Evolutionary conservation across 805 yeast genomes (phyloP), one percentile per base, ranked within the genome.

Genomic region (Clavispora fructus): DNA sequence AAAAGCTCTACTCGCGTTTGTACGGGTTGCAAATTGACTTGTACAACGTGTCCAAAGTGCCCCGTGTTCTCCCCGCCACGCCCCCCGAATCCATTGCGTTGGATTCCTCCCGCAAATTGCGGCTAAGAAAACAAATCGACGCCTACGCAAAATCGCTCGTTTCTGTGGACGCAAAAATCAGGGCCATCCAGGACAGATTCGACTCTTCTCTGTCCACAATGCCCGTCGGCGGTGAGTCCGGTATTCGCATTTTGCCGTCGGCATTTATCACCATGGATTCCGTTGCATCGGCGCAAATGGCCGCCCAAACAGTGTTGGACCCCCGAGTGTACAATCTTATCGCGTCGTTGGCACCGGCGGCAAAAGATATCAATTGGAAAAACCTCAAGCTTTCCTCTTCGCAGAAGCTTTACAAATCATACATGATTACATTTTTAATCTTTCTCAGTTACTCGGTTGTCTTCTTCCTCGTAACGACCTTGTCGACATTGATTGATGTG

Each of bases 401-500:
- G 27, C 57, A 72, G 43, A 65, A 68, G 29, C 52, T 76, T 17
- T 26, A 63, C 40, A 68, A 68, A 52, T 64, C 74, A 7, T 69
- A 74, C 55, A 39, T 67, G 35, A 64, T 74, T 12, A 74, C 79
- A 2, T 53, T 67, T 31, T 43, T 76, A 2, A 78, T 78, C 39
- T 65, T 77, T 23, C 60, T 76, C 26, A 73, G 78, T 55, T 76
- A 79, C 52, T 73, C 74, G 28, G 70, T 78, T 26, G 71, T 79
- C 47, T 69, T 79, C 40, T 77, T 79, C 53, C 78, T 82, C 39
- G 79, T 80, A 28, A 68, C 82, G 7, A 77, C 80, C 35, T 75
- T 80, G 45, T 72, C 85, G 1, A 75, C 83, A 1, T 69, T 80
- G 55, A 65, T 80, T 49, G 82, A 79, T 53, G 68, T 79, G 42